Evolutionary conservation across 139 green algal genomes (phyloP).

Genomic region (Chlamydomonas eustigma): DNA sequence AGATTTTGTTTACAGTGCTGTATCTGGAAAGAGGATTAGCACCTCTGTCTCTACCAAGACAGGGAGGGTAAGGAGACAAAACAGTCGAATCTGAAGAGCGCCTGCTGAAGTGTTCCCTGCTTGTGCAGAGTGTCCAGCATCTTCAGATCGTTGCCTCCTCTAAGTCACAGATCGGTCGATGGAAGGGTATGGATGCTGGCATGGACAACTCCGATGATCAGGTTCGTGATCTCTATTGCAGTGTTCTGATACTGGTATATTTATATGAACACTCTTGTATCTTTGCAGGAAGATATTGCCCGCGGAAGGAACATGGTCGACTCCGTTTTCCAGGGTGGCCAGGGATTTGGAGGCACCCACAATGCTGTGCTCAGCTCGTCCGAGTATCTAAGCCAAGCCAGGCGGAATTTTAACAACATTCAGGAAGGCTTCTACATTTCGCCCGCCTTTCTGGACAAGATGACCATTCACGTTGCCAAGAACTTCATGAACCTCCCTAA

Average conservation of each 20-base stretch:
- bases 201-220: constrained; percentile 92
- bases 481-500: constrained; percentile 94
- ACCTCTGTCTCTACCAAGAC: neutral
- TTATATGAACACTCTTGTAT: neutral
- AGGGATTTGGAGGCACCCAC: constrained; percentile 71
- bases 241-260: neutral
- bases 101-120: neutral
- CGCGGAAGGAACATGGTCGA: constrained; percentile 92
- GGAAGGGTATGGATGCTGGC: constrained; percentile 79
- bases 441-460: constrained; percentile 96
- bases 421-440: constrained; percentile 98
- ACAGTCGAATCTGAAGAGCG: neutral
- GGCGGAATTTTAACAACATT: constrained; percentile 76
- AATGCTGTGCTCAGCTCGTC: constrained; percentile 82
- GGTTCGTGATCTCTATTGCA: constrained; percentile 33
- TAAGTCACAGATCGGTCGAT: constrained; percentile 60
- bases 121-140: neutral
- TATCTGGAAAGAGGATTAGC: neutral
- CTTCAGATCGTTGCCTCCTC: neutral
- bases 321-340: constrained; percentile 78
- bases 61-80: neutral
- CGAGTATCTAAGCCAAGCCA: constrained; percentile 84
- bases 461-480: constrained; percentile 94
- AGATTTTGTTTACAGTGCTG: too few species aligned
- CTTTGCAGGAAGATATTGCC: constrained; percentile 89